phyloP scores from a whole-genome alignment of 805 yeast genomes.

The Ogataea paraovalis region DNA sequence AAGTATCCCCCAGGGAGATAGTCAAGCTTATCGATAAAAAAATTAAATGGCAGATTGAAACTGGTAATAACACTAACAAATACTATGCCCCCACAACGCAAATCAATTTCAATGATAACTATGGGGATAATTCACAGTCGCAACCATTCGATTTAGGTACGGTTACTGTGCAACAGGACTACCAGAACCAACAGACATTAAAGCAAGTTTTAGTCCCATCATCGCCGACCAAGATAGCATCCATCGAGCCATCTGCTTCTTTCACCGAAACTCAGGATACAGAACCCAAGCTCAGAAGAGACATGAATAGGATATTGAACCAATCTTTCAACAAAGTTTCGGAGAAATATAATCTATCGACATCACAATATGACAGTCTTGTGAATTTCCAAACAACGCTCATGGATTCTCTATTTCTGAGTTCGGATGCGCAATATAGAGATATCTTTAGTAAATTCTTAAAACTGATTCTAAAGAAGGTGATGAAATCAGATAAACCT shows the following conservation, averaged over 20 bases:
- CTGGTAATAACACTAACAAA: slow-evolving; percentile 25
- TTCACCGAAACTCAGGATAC: slow-evolving; percentile 5
- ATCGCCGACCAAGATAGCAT: slow-evolving; percentile 13
- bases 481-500: slow-evolving; percentile 28
- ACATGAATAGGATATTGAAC: slow-evolving; percentile 35
- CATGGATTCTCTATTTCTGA: slow-evolving; percentile 25
- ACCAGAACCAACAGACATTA: slow-evolving; percentile 5
- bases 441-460: slow-evolving; percentile 30
- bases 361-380: slow-evolving; percentile 46
- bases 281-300: slow-evolving; percentile 18
- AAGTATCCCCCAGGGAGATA: slow-evolving; percentile 30
- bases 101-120: background rate
- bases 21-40: slow-evolving; percentile 40
- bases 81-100: slow-evolving; percentile 33
- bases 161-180: slow-evolving; percentile 6
- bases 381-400: slow-evolving; percentile 36
- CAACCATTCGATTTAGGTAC: slow-evolving; percentile 12
- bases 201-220: slow-evolving; percentile 12
- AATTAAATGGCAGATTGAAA: slow-evolving; percentile 38
- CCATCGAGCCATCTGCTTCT: background rate
- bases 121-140: background rate
- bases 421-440: slow-evolving; percentile 25
- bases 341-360: slow-evolving; percentile 47
- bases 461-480: slow-evolving; percentile 27
- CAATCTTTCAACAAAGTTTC: slow-evolving; percentile 43